phyloP scores from a whole-genome alignment of 305 asterid species.

The Ajuga reptans region DNA sequence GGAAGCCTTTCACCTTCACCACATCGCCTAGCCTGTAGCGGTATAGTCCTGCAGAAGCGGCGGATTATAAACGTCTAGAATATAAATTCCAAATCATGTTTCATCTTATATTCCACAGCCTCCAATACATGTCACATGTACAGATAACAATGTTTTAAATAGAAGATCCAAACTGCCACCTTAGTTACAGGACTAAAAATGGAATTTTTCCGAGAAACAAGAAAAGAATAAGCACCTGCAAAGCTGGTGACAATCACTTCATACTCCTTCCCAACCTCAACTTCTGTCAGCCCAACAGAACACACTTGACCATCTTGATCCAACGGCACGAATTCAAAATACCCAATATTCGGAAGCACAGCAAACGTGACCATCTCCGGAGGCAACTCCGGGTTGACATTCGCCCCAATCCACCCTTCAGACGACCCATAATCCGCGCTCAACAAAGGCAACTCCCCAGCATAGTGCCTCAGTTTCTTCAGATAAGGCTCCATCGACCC shows the following conservation, averaged over 20 bases:
- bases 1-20: conserved; percentile 58
- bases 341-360: conserved; percentile 56
- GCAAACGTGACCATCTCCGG: conserved; percentile 57
- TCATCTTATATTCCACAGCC: too few relatives aligned
- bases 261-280: conserved; percentile 56
- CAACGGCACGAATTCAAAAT: conserved; percentile 55
- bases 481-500: conserved; percentile 83
- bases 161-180: too few relatives aligned
- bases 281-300: conserved; percentile 48
- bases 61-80: too few relatives aligned
- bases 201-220: background rate
- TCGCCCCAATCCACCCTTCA: conserved; percentile 75
- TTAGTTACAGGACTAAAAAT: too few relatives aligned
- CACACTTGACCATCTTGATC: background rate
- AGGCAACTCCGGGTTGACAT: conserved; percentile 48
- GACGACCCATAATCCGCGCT: conserved; percentile 88
- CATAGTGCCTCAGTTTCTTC: conserved; percentile 62
- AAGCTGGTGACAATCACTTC: conserved; percentile 56
- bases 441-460: conserved; percentile 51
- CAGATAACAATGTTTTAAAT: too few relatives aligned
- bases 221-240: conserved; percentile 36
- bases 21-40: conserved; percentile 63
- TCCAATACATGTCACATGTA: too few relatives aligned
- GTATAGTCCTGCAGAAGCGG: conserved; percentile 40
- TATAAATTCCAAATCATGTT: too few relatives aligned